Percentiles rank a stretch among this genome's conserved stretches.
Evolutionary conservation across 2,329 filamentous ascomycete genomes (phyloP).

Genomic region (Colletotrichum sansevieriae): DNA sequence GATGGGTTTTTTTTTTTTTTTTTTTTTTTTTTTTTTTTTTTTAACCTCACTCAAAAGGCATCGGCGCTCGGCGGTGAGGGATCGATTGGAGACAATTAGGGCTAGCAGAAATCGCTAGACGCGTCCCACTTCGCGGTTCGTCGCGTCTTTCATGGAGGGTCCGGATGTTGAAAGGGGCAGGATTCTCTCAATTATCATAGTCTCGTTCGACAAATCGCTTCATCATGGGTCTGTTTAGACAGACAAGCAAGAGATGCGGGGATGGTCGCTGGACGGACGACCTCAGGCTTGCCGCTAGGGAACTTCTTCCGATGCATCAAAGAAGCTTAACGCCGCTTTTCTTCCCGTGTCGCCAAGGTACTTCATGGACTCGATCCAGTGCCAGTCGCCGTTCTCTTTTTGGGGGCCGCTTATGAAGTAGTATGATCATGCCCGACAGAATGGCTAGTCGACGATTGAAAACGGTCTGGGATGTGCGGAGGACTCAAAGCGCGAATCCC

Average conservation of each 20-base stretch:
- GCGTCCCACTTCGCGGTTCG: constrained; percentile 34
- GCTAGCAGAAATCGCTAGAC: constrained; percentile 22
- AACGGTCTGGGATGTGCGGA: neutral
- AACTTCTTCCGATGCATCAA: neutral
- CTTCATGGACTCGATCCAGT: constrained; percentile 9
- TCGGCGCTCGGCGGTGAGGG: constrained; percentile 24
- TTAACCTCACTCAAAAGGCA: neutral
- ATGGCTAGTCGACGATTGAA: neutral
- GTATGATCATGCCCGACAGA: neutral
- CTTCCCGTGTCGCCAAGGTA: neutral
- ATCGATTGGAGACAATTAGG: neutral
- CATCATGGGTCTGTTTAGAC: neutral
- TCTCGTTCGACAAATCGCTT: neutral
- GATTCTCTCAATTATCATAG: neutral
- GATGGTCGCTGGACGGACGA: neutral
- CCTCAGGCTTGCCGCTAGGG: neutral
- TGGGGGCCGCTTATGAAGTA: neutral
- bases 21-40: neutral
- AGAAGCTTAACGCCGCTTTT: constrained; percentile 3
- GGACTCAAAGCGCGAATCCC: neutral
- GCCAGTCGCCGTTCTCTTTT: neutral
- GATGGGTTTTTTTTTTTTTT: too few relatives aligned
- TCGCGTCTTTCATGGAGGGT: neutral
- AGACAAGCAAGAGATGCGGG: neutral
- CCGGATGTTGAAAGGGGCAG: neutral